Evolutionary conservation across 129 eudicot species (phyloP), one percentile per base, ranked within the genome.

Genomic region (Smallanthus sonchifolius): DNA sequence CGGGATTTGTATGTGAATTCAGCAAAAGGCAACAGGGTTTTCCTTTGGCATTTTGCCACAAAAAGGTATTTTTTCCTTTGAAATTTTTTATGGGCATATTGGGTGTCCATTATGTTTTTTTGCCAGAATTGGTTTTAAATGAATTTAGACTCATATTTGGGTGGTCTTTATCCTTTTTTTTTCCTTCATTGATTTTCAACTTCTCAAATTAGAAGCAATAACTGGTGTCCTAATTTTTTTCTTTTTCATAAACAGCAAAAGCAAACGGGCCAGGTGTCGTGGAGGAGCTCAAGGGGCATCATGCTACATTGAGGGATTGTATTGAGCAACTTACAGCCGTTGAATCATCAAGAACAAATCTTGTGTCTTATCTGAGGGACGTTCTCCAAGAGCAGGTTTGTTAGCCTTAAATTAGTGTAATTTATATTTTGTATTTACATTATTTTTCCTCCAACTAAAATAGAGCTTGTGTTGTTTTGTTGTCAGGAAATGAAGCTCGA

Each of bases 361-460:
- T 94, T 6, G 83, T 91, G 14, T 78, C 94, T 64, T 81, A 83
- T 72, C 79, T 94, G 48, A 83, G 86, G 67, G 90, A 87, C 11
- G 96, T 96, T 67, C 87, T 94, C 68, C 91, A 85, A 77, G 99
- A 94, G 77, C 97, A 94, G 97, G 99, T 94, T 82, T 15, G 74
- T 70, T 75, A 56, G 36, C 47, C 72, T 40, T 28, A 60, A 47
- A 43, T 28, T 59, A 34, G 39, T 75, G 67, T 68, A 57, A 45
- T 28, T 54, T 67, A 17, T 20, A 17, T 43, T 2, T 5, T 7
- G 20, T 70, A 49, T 71, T 38, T 24, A 14, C 55, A 15, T 19
- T 17, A 69, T 56, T n/a, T 45, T 44, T 39, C 34, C 35, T 51
- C 2, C 40, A 32, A 24, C 42, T 69, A 70, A 9, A 74, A 3